Conservation (phyloP, 352 stramenopile genomes). For the Phytophthora aleatoria region DNA sequence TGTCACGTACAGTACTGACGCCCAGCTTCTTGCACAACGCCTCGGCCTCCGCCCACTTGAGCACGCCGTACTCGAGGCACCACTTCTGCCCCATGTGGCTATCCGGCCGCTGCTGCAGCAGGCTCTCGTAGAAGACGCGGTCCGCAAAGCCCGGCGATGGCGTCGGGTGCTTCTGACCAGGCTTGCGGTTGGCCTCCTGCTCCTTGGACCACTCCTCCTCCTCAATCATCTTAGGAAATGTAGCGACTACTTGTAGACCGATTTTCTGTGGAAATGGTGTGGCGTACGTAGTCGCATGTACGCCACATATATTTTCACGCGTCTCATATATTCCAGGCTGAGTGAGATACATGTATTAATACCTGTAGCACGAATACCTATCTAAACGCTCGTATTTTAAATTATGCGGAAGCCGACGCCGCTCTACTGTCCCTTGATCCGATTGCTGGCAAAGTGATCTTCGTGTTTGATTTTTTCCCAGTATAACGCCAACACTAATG, state of each 20-base stretch:
- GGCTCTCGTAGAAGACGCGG: conserved; percentile 91
- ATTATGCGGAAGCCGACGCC: no score
- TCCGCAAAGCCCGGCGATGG: conserved; percentile 88
- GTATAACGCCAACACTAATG: no score
- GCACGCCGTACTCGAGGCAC: conserved; percentile 90
- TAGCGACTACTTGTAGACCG: background rate
- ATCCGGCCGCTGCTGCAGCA: conserved; percentile 83
- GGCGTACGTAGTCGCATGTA: background rate
- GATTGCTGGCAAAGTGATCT: no score
- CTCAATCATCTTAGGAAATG: conserved; percentile 55
- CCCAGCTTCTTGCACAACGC: conserved; percentile 78
- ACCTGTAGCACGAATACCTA: no score
- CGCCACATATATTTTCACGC: background rate
- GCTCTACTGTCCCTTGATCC: no score
- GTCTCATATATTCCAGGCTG: background rate
- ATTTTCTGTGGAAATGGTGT: background rate
- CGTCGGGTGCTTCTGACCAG: conserved; percentile 88
- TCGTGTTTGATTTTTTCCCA: no score
- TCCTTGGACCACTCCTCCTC: conserved; percentile 91
- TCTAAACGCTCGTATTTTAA: no score
- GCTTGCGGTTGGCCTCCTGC: conserved; percentile 89
- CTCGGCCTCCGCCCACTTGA: conserved; percentile 86
- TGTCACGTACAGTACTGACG: conserved; percentile 52
- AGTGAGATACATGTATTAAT: no score
- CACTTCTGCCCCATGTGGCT: conserved; percentile 91